A percentile compares a stretch with the other conserved stretches of the same genome.
Evolutionary conservation across 768 basidiomycete species (phyloP).

Genomic region (Coprinellus micaceus): DNA sequence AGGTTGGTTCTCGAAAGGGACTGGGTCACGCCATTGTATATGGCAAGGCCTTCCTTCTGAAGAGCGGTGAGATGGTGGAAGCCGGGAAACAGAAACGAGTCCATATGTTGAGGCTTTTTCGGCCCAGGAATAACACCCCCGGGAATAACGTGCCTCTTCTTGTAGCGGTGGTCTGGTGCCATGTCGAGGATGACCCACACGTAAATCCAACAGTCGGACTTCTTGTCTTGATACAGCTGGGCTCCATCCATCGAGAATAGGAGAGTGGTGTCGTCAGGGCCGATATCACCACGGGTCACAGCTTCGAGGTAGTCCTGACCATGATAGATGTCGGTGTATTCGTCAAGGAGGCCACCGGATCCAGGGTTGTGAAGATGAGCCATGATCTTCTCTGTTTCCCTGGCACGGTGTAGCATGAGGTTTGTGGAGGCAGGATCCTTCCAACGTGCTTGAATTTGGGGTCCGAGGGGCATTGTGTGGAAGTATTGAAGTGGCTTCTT

Average conservation of each 20-base stretch:
- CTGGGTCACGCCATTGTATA: slow-evolving; percentile 25
- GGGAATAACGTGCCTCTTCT: slow-evolving; percentile 21
- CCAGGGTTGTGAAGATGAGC: slow-evolving; percentile 8
- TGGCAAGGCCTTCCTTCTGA: slow-evolving; percentile 25
- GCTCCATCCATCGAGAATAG: slow-evolving; percentile 33
- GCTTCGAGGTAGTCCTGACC: slow-evolving; percentile 27
- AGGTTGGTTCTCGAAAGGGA: slow-evolving; percentile 13
- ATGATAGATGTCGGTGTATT: slow-evolving; percentile 26
- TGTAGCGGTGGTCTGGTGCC: slow-evolving; percentile 21
- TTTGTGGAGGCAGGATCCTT: slow-evolving; percentile 19
- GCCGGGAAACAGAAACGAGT: slow-evolving; percentile 32
- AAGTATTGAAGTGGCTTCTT: slow-evolving; percentile 26
- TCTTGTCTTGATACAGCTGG: slow-evolving; percentile 35
- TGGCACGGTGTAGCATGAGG: slow-evolving; percentile 23
- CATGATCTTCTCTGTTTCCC: slow-evolving; percentile 20
- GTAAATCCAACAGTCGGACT: slow-evolving; percentile 28
- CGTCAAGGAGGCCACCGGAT: slow-evolving; percentile 14
- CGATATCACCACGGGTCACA: slow-evolving; percentile 21
- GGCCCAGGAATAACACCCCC: slow-evolving; percentile 25
- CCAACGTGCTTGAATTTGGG: slow-evolving; percentile 36
- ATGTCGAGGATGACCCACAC: slow-evolving; percentile 25
- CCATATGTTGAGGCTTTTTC: slow-evolving; percentile 26
- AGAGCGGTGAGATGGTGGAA: slow-evolving; percentile 30
- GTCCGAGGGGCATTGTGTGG: slow-evolving; percentile 38
- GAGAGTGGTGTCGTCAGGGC: slow-evolving; percentile 22